Conservation (phyloP, 305 asterid genomes). For the Ajuga reptans region DNA sequence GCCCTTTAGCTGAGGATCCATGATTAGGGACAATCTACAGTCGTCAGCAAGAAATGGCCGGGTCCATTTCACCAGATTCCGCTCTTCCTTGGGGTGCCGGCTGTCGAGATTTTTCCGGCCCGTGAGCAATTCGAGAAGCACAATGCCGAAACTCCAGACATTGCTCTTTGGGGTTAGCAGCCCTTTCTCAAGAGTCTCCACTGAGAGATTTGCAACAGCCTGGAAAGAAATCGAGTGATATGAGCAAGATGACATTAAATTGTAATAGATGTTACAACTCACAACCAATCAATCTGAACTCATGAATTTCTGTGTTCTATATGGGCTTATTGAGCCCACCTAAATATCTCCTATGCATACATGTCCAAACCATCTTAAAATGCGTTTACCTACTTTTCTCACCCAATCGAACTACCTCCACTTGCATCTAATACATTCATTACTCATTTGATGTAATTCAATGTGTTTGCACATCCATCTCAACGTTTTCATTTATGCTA, state of each 20-base stretch:
- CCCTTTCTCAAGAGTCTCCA: slow-evolving; percentile 88
- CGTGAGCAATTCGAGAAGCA: slow-evolving; percentile 88
- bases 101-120: slow-evolving; percentile 82
- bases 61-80: slow-evolving; percentile 88
- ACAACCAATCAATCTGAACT: background rate
- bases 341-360: background rate
- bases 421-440: background rate
- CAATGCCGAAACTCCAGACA: slow-evolving; percentile 95
- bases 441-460: background rate
- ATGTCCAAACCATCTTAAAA: background rate
- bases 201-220: slow-evolving; percentile 84
- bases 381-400: background rate
- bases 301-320: too few species aligned
- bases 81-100: slow-evolving; percentile 79
- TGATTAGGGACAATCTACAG: slow-evolving; percentile 71
- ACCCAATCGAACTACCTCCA: background rate
- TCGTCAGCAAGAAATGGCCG: slow-evolving; percentile 84
- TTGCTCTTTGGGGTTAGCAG: slow-evolving; percentile 91
- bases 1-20: slow-evolving; percentile 92
- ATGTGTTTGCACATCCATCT: background rate
- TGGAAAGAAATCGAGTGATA: slow-evolving; percentile 27
- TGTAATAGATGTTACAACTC: background rate
- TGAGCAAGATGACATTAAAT: slow-evolving; percentile 4
- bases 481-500: background rate
- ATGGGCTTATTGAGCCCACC: background rate